Evolutionary conservation across 2,329 filamentous ascomycete species (phyloP).

Genomic region (Botrytis fragariae): DNA sequence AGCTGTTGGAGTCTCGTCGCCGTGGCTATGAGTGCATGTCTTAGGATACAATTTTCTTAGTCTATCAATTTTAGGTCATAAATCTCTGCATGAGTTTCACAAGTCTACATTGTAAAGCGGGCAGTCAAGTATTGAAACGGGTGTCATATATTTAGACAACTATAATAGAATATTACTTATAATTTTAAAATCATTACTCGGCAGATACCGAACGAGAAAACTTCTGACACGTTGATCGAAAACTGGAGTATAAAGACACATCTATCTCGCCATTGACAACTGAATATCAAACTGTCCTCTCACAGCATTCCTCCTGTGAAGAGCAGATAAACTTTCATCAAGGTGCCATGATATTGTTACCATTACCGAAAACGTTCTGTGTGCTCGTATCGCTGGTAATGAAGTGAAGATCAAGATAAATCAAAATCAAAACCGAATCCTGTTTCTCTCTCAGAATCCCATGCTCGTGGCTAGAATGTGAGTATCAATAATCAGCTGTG

Average conservation of each 20-base stretch:
- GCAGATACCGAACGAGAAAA: neutral
- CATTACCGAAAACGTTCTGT: too few relatives aligned
- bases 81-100: neutral
- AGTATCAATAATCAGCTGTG: too few relatives aligned
- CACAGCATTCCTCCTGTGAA: too few relatives aligned
- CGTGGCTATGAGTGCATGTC: rapidly evolving
- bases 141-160: neutral
- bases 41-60: rapidly evolving
- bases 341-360: too few relatives aligned
- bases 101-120: neutral
- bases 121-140: neutral
- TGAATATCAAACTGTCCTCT: rapidly evolving
- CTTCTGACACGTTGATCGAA: neutral
- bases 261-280: neutral
- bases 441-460: too few relatives aligned
- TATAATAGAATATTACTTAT: rapidly evolving
- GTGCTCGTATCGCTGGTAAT: too few relatives aligned
- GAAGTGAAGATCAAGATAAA: too few relatives aligned
- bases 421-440: too few relatives aligned
- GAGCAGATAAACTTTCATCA: too few relatives aligned
- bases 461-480: too few relatives aligned
- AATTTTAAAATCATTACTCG: rapidly evolving
- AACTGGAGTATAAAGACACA: neutral
- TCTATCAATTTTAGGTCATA: neutral
- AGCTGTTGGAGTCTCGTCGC: rapidly evolving